Conservation (phyloP, 2,329 filamentous ascomycete species). For the Xylariaceae sp. region DNA sequence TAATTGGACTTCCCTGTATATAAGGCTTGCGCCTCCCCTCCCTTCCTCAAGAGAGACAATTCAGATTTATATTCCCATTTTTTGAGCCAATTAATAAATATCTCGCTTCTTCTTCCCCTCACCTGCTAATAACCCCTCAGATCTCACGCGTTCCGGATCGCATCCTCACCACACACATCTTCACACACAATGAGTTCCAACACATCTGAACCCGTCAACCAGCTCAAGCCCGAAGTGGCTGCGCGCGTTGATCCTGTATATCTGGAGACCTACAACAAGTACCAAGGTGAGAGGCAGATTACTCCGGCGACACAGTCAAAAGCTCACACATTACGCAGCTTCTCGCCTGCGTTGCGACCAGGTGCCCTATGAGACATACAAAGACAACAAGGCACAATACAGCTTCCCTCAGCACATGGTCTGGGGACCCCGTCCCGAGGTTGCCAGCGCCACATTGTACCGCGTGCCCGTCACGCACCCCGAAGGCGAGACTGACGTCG, state of each 20-base stretch:
- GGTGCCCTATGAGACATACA: slow-evolving; percentile 29
- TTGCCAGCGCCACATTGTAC: slow-evolving; percentile 25
- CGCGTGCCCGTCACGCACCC: slow-evolving; percentile 23
- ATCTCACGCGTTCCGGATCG: too few species aligned
- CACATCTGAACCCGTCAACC: slow-evolving; percentile 34
- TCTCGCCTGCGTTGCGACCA: slow-evolving; percentile 27
- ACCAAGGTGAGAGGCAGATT: slow-evolving; percentile 26
- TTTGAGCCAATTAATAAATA: background rate
- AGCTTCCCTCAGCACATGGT: slow-evolving; percentile 25
- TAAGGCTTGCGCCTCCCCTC: background rate
- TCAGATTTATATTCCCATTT: too few species aligned
- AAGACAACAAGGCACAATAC: slow-evolving; percentile 23
- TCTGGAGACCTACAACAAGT: slow-evolving; percentile 41
- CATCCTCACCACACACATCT: background rate
- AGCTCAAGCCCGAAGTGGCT: slow-evolving; percentile 43
- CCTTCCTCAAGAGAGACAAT: background rate
- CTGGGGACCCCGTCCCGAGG: slow-evolving; percentile 16
- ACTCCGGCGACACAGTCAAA: slow-evolving; percentile 13
- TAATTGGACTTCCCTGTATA: background rate
- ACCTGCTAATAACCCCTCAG: background rate
- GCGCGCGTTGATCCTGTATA: slow-evolving; percentile 43
- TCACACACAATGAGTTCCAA: slow-evolving; percentile 24
- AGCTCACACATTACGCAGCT: slow-evolving; percentile 25
- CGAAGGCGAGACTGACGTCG: slow-evolving; percentile 32
- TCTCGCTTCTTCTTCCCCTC: background rate